Evolutionary conservation across 805 yeast species (phyloP), one percentile per base, ranked within the genome.

Genomic region (Barnettozyma siamensis): DNA sequence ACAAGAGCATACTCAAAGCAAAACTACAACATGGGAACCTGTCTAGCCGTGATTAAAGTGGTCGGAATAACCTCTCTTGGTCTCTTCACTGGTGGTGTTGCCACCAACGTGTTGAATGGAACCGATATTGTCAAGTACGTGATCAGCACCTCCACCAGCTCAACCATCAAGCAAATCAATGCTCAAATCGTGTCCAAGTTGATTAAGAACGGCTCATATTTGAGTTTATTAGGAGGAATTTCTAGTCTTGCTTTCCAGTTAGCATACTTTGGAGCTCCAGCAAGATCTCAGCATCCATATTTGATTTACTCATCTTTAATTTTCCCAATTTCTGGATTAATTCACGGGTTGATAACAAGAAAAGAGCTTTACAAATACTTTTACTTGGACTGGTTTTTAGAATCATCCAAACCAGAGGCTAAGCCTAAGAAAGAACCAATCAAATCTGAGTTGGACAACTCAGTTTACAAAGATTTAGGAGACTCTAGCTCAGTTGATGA

Each of bases 1-100:
- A n/a, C n/a, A n/a, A n/a, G n/a, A n/a, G n/a, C n/a, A n/a, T n/a
- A 21, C 6, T 7, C 24, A 21, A 21, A 21, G 9, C 6, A 21
- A 21, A 21, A 21, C 24, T 21, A 7, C 11, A 27, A 26, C 20
- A 75, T 75, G 80, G 77, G 78, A 31, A 67, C 68, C 45, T 76
- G 82, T 62, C 57, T 75, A 31, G 73, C 75, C 16, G 66, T 70
- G 29, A 75, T 80, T 44, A 83, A 83, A 57, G 59, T 80, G 36
- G 61, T 80, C 31, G 89, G 88, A 28, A 75, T 76, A 29, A 69
- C 83, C 4, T 75, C 88, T 10, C 60, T 83, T 36, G 93, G 91
- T n/a, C 56, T 83, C 45, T 69, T 78, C 51, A 66, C 84, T 5
- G 74, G 79, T 15, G 60, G 74, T 3, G 68, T 75, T 43, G 50